Percentiles rank a stretch among this genome's conserved stretches.
Evolutionary conservation across 352 stramenopile genomes (phyloP).

Genomic region (Pythium vanterpoolii): DNA sequence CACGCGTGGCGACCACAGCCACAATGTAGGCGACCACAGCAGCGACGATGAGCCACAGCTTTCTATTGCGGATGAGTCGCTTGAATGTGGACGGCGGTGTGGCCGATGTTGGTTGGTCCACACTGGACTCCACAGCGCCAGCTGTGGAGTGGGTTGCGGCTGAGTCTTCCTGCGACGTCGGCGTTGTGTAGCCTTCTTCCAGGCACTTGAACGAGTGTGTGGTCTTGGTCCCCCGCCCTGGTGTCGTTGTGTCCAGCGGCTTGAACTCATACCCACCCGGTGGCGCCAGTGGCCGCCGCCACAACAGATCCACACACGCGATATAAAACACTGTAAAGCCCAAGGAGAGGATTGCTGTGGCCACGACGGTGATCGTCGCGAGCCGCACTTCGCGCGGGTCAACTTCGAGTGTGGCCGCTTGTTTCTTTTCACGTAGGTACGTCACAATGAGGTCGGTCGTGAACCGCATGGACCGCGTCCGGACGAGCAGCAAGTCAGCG

Average conservation of each 20-base stretch:
- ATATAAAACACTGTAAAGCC: conserved; percentile 12
- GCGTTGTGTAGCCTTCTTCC: too few relatives aligned
- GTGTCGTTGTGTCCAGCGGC: too few relatives aligned
- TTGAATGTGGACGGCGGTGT: too few relatives aligned
- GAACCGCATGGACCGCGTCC: not conserved
- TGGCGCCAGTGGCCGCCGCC: too few relatives aligned
- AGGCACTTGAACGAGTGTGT: too few relatives aligned
- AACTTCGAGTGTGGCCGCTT: conserved; percentile 36
- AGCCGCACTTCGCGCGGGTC: conserved; percentile 29
- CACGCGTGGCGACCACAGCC: not conserved
- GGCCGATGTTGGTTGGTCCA: too few relatives aligned
- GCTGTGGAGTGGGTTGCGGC: too few relatives aligned
- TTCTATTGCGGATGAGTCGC: not conserved
- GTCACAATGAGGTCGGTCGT: conserved; percentile 42
- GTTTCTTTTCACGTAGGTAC: conserved; percentile 41
- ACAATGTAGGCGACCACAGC: not conserved
- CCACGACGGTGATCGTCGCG: not conserved
- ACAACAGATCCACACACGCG: not conserved
- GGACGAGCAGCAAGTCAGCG: not conserved
- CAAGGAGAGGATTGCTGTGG: not conserved
- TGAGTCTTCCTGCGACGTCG: too few relatives aligned
- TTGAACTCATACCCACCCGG: too few relatives aligned
- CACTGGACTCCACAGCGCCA: too few relatives aligned
- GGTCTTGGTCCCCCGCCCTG: too few relatives aligned
- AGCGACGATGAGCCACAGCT: not conserved